Evolutionary conservation across 1,284 basidiomycete genomes (phyloP), one percentile per base, ranked within the genome.

Genomic region (Megacollybia platyphylla): DNA sequence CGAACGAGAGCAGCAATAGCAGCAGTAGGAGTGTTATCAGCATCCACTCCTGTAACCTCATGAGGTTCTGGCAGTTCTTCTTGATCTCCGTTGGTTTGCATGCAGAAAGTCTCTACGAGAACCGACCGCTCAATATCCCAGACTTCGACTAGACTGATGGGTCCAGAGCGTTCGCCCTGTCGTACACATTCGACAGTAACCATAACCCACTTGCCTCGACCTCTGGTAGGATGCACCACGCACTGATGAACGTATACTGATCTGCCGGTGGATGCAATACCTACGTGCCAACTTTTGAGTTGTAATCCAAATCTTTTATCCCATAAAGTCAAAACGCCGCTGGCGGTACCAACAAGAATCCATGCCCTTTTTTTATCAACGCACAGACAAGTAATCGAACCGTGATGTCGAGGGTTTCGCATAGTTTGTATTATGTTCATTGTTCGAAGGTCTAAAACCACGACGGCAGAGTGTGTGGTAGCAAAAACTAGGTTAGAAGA

Each of bases 281-380:
- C 79, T 1, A 80, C 79, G 49, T 79, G 76, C 93, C 93, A 97
- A 40, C 79, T 86, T 56, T 85, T 84, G 51, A 97, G 65, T 5
- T 87, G 63, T n/a, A 97, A 65, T 0, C 90, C 89, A 51, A 97
- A 97, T 2, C 94, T 79, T 41, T 92, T 73, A 62, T 98, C 94
- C 92, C 93, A 97, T 1, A 97, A 69, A 2, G 82, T 79, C 5
- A 97, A 63, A 7, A 82, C 73, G 4, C 94, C 94, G 1, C 75
- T 76, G 2, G 84, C 76, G 0, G 93, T 94, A 1, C 90, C 93
- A 26, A 87, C 79, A 5, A 94, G 68, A 29, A 92, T 67, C 94
- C 94, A 97, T 3, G 85, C 75, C 20, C 76, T 75, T 51, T 84
- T 85, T 20, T 76, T 74, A 54, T 93, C 89, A 29, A 90, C 59